Base-by-base conservation (phyloP, 768 basidiomycete species). In the Boletus tylopilopsis region DNA sequence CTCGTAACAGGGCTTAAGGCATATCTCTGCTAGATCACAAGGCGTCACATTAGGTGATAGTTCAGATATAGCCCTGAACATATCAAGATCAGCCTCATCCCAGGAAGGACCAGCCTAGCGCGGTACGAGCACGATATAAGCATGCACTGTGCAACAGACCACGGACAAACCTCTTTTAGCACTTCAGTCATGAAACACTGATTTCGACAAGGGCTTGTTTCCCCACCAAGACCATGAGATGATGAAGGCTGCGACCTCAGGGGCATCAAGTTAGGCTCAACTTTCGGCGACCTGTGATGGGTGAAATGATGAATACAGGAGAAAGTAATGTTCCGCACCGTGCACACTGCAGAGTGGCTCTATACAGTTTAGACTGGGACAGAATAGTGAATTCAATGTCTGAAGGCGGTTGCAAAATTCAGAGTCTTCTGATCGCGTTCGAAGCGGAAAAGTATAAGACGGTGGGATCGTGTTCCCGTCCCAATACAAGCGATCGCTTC, bases 1-100 rank as follows among this genome's bases (percentile, higher is more conserved):
- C 71, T 87, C 81, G 24, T 65, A 63, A 61, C 86, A 88, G 6
- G 82, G 77, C 52, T 78, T 82, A 10, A 71, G 70, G 60, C 78
- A 78, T 15, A 86, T 64, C 1, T 69, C 59, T 16, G 81, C 77
- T 12, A 86, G 64, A 39, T 81, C 74, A 53, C 85, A 87, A 0
- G 82, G 71, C 0, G 68, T 61, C 4, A 68, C 59, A 39, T 81
- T 74, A 7, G 77, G 76, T 0, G 71, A 66, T 21, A 77, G 61
- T 15, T 73, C 64, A 10, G 79, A 64, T 6, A 80, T 58, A 2
- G 62, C 64, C 19, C 55, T 61, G 3, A 85, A 58, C 0, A 66
- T 53, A 30, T 76, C 70, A 4, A 70, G 46, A 6, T 81, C 78
- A 0, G 59, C 41, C 18, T 57, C 51, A 8, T 54, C 62, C 77